Conservation (phyloP, 2,329 filamentous ascomycete genomes). For the Ophiosphaerella narmari region DNA sequence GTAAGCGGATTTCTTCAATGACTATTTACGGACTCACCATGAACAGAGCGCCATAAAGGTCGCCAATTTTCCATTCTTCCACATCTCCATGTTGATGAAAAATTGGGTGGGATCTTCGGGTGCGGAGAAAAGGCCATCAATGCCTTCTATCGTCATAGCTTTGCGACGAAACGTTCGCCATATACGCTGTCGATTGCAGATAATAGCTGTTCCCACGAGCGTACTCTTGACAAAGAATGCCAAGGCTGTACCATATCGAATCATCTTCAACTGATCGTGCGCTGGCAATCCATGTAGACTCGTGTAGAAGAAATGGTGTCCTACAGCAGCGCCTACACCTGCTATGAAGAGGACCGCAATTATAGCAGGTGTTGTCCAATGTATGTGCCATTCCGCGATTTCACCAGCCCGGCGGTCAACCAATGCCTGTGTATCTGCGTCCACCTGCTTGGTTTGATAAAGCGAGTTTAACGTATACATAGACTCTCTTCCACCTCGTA, state of each 20-base stretch:
- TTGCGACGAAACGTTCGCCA: constrained; percentile 45
- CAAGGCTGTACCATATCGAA: constrained; percentile 43
- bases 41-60: constrained; percentile 42
- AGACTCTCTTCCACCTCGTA: constrained; percentile 25
- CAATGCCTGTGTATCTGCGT: constrained; percentile 39
- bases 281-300: constrained; percentile 37
- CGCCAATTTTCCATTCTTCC: constrained; percentile 42
- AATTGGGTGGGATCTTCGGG: constrained; percentile 44
- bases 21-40: constrained; percentile 28
- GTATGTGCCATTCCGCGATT: constrained; percentile 42
- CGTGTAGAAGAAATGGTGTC: constrained; percentile 43
- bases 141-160: constrained; percentile 45
- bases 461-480: constrained; percentile 28
- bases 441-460: constrained; percentile 31
- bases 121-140: constrained; percentile 44
- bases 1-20: neutral
- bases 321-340: constrained; percentile 38
- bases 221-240: constrained; percentile 46
- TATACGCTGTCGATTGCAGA: constrained; percentile 46
- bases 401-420: constrained; percentile 40
- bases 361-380: constrained; percentile 41
- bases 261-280: constrained; percentile 38
- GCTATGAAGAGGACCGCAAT: constrained; percentile 35
- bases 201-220: constrained; percentile 39
- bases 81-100: constrained; percentile 41